Base-by-base conservation (phyloP, 2,329 filamentous ascomycete species). In the Mycosphaerelloides madeirae region DNA sequence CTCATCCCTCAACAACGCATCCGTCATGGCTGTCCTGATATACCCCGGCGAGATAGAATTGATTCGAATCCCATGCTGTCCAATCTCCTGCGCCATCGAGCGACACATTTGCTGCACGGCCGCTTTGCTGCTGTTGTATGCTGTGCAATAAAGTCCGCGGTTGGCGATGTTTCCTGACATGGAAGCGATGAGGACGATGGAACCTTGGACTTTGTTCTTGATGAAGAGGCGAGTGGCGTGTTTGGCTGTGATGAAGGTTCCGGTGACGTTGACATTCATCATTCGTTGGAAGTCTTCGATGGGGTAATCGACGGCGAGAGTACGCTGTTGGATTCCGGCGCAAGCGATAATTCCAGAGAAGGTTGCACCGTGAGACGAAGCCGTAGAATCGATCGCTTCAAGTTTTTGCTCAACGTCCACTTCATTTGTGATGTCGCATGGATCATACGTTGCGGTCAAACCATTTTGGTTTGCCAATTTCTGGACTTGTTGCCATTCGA, bases 401-500 rank as follows among this genome's bases (percentile, higher is more conserved):
- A 94, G 74, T 15, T 37, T 48, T 12, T 29, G 22, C 15, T 48
- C 38, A 13, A 58, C 44, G 25, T 72, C 67, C 4, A 73, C 68
- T 22, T 82, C 80, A 58, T 90, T 80, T 18, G 85, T 80, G 19
- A 94, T 86, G 61, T 94, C 87, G 49, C 88, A 78, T 50, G 80
- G 78, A 60, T 83, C 80, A 71, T 91, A 93, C 37, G 79, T 73
- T 36, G 90, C 66, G 34, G 74, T 75, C 1, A 81, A 80, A 45
- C 74, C 77, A 6, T 86, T 73, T 57, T 82, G 76, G 32, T 75
- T 68, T 29, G 68, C 67, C 19, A 83, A 81, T 36, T 77, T 76
- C 46, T 76, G 70, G 29, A 82, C 78, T 36, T 87, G 73, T 29
- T 68, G 67, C 46, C 75, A 74, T 64, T 87, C 90, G 43, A 78